Conservation (phyloP, 2,329 filamentous ascomycete species). For the Emmonsiellopsis sp. region DNA sequence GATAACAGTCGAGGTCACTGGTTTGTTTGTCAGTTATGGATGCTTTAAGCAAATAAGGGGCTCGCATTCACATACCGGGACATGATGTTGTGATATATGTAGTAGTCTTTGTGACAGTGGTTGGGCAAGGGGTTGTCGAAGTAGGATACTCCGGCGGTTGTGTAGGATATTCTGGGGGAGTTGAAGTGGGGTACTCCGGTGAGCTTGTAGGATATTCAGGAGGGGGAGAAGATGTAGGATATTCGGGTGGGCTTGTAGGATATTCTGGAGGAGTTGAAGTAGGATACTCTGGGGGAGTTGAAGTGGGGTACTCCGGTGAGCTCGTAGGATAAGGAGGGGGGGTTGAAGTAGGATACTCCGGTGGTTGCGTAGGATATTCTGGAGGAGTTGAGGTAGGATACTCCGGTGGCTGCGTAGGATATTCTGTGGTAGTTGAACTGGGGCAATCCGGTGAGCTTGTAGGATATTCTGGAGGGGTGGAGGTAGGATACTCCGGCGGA, state of each 20-base stretch:
- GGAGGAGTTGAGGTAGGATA: too few species aligned
- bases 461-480: too few species aligned
- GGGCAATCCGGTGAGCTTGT: too few species aligned
- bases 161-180: not conserved
- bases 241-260: conserved; percentile 5
- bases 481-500: too few species aligned
- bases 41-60: not conserved
- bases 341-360: too few species aligned
- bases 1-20: conserved; percentile 16
- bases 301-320: not conserved
- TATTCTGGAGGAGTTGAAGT: conserved; percentile 7
- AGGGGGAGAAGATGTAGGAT: too few species aligned
- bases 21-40: conserved; percentile 9
- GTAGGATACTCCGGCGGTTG: not conserved
- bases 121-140: not conserved
- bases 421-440: too few species aligned
- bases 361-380: too few species aligned
- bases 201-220: too few species aligned
- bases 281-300: conserved; percentile 2
- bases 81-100: conserved; percentile 21
- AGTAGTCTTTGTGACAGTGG: conserved; percentile 8
- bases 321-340: too few species aligned
- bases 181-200: not conserved
- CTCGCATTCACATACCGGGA: conserved; percentile 15
- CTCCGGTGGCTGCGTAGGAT: too few species aligned